Conservation (phyloP, 1,139 yeast species). For the Lodderomyces oxycetoniae region DNA sequence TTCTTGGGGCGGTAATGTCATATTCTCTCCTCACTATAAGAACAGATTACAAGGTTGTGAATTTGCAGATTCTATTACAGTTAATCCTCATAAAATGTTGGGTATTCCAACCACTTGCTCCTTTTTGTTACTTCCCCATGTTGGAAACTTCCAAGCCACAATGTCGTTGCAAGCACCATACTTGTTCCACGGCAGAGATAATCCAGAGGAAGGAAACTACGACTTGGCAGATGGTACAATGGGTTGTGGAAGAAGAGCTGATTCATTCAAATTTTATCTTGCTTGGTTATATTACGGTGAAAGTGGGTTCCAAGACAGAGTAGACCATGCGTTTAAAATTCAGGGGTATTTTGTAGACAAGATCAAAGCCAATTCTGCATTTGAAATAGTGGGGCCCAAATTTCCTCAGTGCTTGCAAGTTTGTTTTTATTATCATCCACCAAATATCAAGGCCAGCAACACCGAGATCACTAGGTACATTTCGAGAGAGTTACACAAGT, state of each 20-base stretch:
- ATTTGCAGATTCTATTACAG: constrained; percentile 72
- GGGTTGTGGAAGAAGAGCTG: constrained; percentile 91
- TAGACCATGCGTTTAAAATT: constrained; percentile 68
- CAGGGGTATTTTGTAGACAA: constrained; percentile 55
- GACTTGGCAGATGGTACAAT: constrained; percentile 88
- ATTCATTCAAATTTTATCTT: constrained; percentile 71
- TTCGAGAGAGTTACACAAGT: constrained; percentile 55
- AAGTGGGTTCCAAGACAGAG: constrained; percentile 49
- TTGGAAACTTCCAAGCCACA: constrained; percentile 59
- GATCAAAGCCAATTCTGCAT: constrained; percentile 34
- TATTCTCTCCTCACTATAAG: constrained; percentile 53
- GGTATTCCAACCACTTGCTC: constrained; percentile 92
- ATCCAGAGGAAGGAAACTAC: constrained; percentile 53
- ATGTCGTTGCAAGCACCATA: constrained; percentile 80
- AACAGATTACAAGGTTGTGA: constrained; percentile 54
- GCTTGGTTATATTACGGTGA: constrained; percentile 81
- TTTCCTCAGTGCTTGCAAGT: constrained; percentile 81
- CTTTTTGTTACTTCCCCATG: constrained; percentile 69
- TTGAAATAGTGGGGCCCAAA: constrained; percentile 44
- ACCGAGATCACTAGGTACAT: constrained; percentile 61
- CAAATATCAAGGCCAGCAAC: constrained; percentile 28
- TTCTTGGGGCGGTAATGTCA: constrained; percentile 87
- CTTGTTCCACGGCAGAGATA: constrained; percentile 62
- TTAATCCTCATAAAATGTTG: constrained; percentile 84
- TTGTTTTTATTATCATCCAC: constrained; percentile 69